These are phyloP conservation scores for Sapria himalayana DNA, from an alignment of 345 rosid species.

Conservation along the genomic window DNA sequence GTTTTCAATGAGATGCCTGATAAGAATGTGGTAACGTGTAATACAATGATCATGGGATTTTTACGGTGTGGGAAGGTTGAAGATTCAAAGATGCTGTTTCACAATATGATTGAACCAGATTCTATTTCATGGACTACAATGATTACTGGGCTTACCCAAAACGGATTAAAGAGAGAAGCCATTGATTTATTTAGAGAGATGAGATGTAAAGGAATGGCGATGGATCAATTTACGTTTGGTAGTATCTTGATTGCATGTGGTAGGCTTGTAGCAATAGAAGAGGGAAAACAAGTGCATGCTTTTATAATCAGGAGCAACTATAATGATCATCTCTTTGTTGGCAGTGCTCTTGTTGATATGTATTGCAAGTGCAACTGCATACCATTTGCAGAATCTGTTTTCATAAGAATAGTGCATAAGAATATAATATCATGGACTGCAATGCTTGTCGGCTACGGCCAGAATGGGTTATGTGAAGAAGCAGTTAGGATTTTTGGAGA, in stretches of 20 bases:
- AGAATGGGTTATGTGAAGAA: constrained; percentile 57
- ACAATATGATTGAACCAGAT: constrained; percentile 46
- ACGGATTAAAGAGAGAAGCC: constrained; percentile 46
- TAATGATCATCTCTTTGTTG: constrained; percentile 45
- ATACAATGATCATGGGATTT: constrained; percentile 56
- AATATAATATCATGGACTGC: constrained; percentile 93
- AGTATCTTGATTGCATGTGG: constrained; percentile 75
- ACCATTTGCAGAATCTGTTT: constrained; percentile 43
- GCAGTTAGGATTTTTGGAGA: constrained; percentile 42
- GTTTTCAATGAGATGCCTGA: constrained; percentile 29
- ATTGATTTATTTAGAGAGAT: constrained; percentile 38
- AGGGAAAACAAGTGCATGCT: constrained; percentile 64
- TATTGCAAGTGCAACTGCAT: constrained; percentile 58
- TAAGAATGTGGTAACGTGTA: constrained; percentile 44
- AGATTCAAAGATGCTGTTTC: constrained; percentile 36
- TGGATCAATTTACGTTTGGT: constrained; percentile 82
- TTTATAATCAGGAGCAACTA: constrained; percentile 32
- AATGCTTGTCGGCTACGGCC: constrained; percentile 82
- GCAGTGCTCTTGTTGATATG: constrained; percentile 90
- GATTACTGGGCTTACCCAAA: constrained; percentile 59
- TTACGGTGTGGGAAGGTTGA: constrained; percentile 41
- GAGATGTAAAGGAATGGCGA: constrained; percentile 33
- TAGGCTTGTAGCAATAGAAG: constrained; percentile 24
- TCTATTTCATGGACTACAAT: constrained; percentile 68
- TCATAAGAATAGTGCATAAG: constrained; percentile 34